Evolutionary conservation across 2,329 filamentous ascomycete genomes (phyloP).

Genomic region (Cercospora zeina): DNA sequence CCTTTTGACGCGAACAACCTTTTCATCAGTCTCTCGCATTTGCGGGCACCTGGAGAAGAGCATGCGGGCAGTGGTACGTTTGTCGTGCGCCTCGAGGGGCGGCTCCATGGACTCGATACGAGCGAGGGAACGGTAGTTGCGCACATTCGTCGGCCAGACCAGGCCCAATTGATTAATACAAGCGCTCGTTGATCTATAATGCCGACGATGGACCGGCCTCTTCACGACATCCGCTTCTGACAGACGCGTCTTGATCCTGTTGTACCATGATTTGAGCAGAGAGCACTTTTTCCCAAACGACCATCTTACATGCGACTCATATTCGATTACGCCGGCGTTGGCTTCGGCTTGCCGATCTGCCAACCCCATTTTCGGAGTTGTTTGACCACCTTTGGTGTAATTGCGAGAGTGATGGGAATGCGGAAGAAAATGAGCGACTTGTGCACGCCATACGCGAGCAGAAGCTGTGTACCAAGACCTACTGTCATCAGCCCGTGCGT

Average conservation of each 20-base stretch:
- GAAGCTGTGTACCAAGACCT: slow-evolving; percentile 81
- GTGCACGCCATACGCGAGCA: slow-evolving; percentile 93
- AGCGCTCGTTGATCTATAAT: slow-evolving; percentile 15
- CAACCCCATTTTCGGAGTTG: slow-evolving; percentile 84
- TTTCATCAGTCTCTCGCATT: slow-evolving; percentile 15
- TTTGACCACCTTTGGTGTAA: slow-evolving; percentile 94
- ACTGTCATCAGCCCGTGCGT: slow-evolving; percentile 10
- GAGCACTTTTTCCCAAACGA: slow-evolving; percentile 3
- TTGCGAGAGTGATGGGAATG: slow-evolving; percentile 86
- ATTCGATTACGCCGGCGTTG: slow-evolving; percentile 15
- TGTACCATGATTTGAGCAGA: slow-evolving; percentile 22
- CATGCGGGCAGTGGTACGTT: not conserved
- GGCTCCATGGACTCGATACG: not conserved
- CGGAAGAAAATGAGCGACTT: slow-evolving; percentile 96
- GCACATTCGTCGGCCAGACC: not conserved
- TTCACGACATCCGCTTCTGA: not conserved
- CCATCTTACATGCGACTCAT: slow-evolving; percentile 11
- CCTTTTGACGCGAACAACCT: slow-evolving; percentile 12
- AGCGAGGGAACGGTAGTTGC: not conserved
- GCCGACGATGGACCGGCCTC: not conserved
- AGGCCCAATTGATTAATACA: slow-evolving; percentile 2
- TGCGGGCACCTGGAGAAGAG: slow-evolving; percentile 18
- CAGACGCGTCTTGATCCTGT: slow-evolving; percentile 10
- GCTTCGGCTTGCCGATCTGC: slow-evolving; percentile 73
- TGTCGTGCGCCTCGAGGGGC: not conserved